phyloP scores from a whole-genome alignment of 352 stramenopile genomes.

The Pythium insidiosum region DNA sequence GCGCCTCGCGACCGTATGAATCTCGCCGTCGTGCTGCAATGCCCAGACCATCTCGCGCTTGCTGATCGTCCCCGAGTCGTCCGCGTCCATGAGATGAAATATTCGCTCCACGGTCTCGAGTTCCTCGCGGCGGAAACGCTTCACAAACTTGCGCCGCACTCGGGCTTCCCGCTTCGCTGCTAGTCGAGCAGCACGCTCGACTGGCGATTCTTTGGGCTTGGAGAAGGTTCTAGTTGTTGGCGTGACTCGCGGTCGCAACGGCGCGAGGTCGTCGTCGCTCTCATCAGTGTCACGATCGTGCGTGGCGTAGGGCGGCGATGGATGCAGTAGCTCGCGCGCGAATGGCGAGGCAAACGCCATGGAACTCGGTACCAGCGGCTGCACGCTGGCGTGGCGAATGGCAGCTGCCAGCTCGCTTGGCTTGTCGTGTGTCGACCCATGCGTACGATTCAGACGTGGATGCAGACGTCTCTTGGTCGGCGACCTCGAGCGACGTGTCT shows the following conservation, averaged over 20 bases:
- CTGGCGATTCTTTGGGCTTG: not conserved
- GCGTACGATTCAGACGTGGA: constrained; percentile 1
- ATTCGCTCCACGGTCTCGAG: constrained; percentile 26
- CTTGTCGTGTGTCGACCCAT: no score
- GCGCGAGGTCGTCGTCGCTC: no score
- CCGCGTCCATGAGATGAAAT: constrained; percentile 58
- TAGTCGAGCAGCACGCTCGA: not conserved
- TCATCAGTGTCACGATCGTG: no score
- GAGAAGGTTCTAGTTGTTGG: no score
- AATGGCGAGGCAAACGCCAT: constrained; percentile 22
- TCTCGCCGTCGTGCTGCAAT: constrained; percentile 44
- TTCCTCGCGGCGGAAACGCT: constrained; percentile 30
- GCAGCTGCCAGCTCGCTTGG: constrained; percentile 4
- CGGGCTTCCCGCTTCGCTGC: not conserved
- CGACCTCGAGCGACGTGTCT: not conserved
- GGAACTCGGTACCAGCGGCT: constrained; percentile 13
- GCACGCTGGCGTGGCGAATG: constrained; percentile 6
- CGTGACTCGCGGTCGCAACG: no score
- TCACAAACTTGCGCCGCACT: not conserved
- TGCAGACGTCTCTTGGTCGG: not conserved
- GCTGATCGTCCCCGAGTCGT: constrained; percentile 54
- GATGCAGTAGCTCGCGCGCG: not conserved
- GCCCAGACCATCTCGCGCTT: constrained; percentile 61
- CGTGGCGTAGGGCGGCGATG: no score
- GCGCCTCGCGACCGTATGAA: constrained; percentile 31